Evolutionary conservation across 2,329 filamentous ascomycete genomes (phyloP).

Genomic region (Parasarocladium wereldwijsianum): DNA sequence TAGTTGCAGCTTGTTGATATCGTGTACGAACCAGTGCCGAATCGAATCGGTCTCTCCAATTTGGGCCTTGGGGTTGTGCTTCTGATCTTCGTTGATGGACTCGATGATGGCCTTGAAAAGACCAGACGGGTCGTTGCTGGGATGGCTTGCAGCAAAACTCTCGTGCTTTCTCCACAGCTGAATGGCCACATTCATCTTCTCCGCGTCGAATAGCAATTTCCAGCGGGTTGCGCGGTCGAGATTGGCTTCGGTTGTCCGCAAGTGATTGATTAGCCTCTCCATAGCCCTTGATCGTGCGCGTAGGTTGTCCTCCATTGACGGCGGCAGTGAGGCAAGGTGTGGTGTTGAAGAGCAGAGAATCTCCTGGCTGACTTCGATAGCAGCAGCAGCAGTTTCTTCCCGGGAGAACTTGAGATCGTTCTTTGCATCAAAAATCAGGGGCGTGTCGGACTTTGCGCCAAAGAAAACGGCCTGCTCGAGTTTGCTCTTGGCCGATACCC

Average conservation of each 20-base stretch:
- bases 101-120: slow-evolving; percentile 62
- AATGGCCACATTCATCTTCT: slow-evolving; percentile 71
- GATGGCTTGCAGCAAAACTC: slow-evolving; percentile 42
- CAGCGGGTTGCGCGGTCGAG: slow-evolving; percentile 59
- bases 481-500: slow-evolving; percentile 72
- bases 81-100: slow-evolving; percentile 62
- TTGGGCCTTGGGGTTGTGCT: slow-evolving; percentile 48
- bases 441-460: slow-evolving; percentile 65
- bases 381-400: slow-evolving; percentile 61
- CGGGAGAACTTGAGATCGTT: slow-evolving; percentile 51
- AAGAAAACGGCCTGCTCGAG: slow-evolving; percentile 93
- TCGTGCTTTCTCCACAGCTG: slow-evolving; percentile 75
- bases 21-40: slow-evolving; percentile 74
- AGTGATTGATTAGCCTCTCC: slow-evolving; percentile 56
- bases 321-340: slow-evolving; percentile 57
- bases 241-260: slow-evolving; percentile 49
- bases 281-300: slow-evolving; percentile 58
- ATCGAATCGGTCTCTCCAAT: slow-evolving; percentile 64
- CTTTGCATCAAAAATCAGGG: slow-evolving; percentile 68
- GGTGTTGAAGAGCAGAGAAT: slow-evolving; percentile 65
- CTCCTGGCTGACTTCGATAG: slow-evolving; percentile 63
- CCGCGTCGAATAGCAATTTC: slow-evolving; percentile 75
- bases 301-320: slow-evolving; percentile 71
- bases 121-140: slow-evolving; percentile 48
- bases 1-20: slow-evolving; percentile 56